Conservation (phyloP, 139 green algal genomes). For the Asterochloris sp. region DNA sequence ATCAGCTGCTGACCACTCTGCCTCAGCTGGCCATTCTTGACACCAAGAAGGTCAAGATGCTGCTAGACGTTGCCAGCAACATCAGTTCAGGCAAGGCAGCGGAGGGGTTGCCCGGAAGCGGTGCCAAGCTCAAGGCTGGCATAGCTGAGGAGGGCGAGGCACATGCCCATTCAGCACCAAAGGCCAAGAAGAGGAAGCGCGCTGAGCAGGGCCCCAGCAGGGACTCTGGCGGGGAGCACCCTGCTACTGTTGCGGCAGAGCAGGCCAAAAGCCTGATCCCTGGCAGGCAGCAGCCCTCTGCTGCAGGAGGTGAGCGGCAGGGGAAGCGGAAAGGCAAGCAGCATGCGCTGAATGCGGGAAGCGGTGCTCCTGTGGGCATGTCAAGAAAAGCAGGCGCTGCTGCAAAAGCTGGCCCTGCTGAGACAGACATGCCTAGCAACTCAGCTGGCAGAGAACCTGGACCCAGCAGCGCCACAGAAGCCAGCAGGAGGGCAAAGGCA, state of each 20-base stretch:
- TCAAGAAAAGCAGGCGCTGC: no score
- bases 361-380: no score
- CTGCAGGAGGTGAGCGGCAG: no score
- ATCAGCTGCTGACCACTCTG: slow-evolving; percentile 2
- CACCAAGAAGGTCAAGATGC: neutral
- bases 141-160: neutral
- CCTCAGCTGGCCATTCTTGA: slow-evolving; percentile 9
- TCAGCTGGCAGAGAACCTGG: no score
- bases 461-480: no score
- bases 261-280: neutral
- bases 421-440: no score
- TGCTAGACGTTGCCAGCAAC: neutral
- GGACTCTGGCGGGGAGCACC: neutral
- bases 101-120: neutral
- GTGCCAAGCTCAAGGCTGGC: neutral
- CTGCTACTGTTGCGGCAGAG: neutral
- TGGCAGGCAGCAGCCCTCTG: neutral
- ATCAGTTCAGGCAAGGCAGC: neutral
- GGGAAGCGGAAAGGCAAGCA: neutral
- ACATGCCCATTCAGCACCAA: neutral
- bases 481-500: no score
- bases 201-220: neutral
- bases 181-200: neutral
- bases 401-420: no score
- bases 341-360: no score